A percentile compares a stretch with the other conserved stretches of the same genome.
These are phyloP conservation scores for Datisca glomerata DNA, from an alignment of 306 rosid species.

Conservation along the genomic window DNA sequence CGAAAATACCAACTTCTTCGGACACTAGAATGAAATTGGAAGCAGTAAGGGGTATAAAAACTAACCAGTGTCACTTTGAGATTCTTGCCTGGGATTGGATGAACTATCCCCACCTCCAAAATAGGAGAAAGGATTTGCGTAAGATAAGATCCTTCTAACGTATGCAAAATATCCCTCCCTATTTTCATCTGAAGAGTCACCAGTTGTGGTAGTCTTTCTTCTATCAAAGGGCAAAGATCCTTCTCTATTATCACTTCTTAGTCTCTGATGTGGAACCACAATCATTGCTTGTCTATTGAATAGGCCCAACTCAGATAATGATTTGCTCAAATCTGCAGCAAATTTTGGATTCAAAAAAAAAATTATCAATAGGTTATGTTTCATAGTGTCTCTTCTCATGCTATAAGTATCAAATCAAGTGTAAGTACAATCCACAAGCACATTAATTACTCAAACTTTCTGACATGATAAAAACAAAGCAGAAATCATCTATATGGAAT, in stretches of 20 bases:
- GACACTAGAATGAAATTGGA: conserved; percentile 1
- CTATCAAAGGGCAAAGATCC: conserved; percentile 9
- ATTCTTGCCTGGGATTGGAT: conserved; percentile 21
- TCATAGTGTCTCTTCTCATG: neutral
- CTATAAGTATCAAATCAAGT: too few relatives aligned
- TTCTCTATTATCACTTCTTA: conserved; percentile 6
- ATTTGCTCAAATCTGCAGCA: conserved; percentile 30
- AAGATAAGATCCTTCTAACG: conserved; percentile 29
- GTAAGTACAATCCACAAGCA: too few relatives aligned
- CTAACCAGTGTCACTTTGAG: conserved; percentile 27
- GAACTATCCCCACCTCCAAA: conserved; percentile 29
- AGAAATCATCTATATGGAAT: too few relatives aligned
- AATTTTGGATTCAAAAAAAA: neutral
- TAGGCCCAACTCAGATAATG: conserved; percentile 37
- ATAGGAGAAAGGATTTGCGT: conserved; percentile 44
- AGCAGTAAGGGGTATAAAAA: conserved; percentile 10
- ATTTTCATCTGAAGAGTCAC: conserved; percentile 20
- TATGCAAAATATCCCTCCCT: conserved; percentile 27
- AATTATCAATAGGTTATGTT: neutral
- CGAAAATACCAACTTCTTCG: too few relatives aligned
- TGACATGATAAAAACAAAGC: too few relatives aligned
- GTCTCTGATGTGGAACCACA: conserved; percentile 29
- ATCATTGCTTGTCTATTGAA: conserved; percentile 42
- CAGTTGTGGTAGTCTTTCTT: conserved; percentile 10
- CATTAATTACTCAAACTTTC: too few relatives aligned